A percentile compares a stretch with the other conserved stretches of the same genome.
phyloP scores from a whole-genome alignment of 2,329 filamentous ascomycete species.

The Xylariaceae sp. region DNA sequence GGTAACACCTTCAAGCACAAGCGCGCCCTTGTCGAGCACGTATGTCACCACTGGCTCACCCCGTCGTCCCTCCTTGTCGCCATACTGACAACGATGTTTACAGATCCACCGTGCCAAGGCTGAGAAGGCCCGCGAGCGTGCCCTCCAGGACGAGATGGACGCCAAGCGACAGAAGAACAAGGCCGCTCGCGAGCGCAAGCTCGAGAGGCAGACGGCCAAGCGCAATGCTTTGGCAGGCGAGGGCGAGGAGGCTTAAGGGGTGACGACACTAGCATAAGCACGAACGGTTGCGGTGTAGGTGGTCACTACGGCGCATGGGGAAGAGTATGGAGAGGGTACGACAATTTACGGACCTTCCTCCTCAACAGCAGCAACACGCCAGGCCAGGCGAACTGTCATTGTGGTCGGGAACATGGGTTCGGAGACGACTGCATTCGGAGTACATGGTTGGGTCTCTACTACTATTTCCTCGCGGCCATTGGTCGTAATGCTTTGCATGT shows the following conservation, averaged over 20 bases:
- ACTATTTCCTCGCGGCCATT: slow-evolving; percentile 34
- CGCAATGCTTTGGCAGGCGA: slow-evolving; percentile 78
- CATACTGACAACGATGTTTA: slow-evolving; percentile 15
- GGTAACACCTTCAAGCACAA: slow-evolving; percentile 99
- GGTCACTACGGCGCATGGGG: slow-evolving; percentile 18
- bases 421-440: slow-evolving; percentile 39
- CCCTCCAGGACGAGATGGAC: slow-evolving; percentile 99
- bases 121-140: slow-evolving; percentile 94
- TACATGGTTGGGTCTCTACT: slow-evolving; percentile 45
- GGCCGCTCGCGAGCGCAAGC: slow-evolving; percentile 97
- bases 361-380: slow-evolving; percentile 18
- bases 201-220: slow-evolving; percentile 89
- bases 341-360: slow-evolving; percentile 26
- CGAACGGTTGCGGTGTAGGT: slow-evolving; percentile 1
- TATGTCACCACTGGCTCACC: slow-evolving; percentile 56
- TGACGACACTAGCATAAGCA: slow-evolving; percentile 32
- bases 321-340: slow-evolving; percentile 19
- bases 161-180: slow-evolving; percentile 99
- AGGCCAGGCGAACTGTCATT: slow-evolving; percentile 21
- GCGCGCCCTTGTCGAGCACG: slow-evolving; percentile 99
- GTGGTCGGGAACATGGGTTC: slow-evolving; percentile 28
- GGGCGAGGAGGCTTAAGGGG: slow-evolving; percentile 37
- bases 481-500: slow-evolving; percentile 43
- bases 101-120: slow-evolving; percentile 99
- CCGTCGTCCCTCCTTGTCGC: not conserved